Base-by-base conservation (phyloP, 2,329 filamentous ascomycete genomes). In the Fusarium subtropicale region DNA sequence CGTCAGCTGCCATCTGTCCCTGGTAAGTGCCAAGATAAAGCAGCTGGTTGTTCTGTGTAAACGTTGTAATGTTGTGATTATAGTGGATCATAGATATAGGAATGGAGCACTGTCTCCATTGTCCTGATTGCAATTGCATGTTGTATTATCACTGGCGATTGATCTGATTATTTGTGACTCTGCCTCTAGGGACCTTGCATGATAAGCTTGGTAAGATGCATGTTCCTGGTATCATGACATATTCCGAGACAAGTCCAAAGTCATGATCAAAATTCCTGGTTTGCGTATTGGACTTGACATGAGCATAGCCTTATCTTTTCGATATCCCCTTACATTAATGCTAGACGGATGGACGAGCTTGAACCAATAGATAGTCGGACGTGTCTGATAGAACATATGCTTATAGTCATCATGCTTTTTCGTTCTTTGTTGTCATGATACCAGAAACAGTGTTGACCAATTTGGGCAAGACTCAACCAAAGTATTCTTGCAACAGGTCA, bases 11-110 rank as follows among this genome's bases (percentile, higher is more conserved):
- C 41, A 36, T 42, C 45, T 38, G 45, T 39, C 60, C 24, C 30
- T 20, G 46, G 10, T 20, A 30, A 41, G 38, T 33, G 20, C 33
- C 26, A 38, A 63, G 58, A 56, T 57, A 63, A 62, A 63, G 50
- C 30, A 38, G 44, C 52, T 44, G 31, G 26, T 54, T 54, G 38
- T 56, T 33, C 28, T 12, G 12, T 30, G 28, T 6, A 20, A 46
- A 24, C 48, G 28, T 42, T 20, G 30, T 30, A 36, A 36, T 57
- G 28, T 7, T 28, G 13, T 38, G 44, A 28, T 57, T 58, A 24
- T n/a, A 62, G 44, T 48, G 42, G 52, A 22, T 30, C 31, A 11
- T 36, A 9, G 18, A 52, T 57, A 42, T 20, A 22, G 8, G 26
- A 20, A 64, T 58, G 59, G 60, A 58, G 33, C n/a, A 39, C 48